These are phyloP conservation scores for Arthrobotrys sinensis DNA, from an alignment of 2,329 filamentous ascomycete species.

Conservation along the genomic window DNA sequence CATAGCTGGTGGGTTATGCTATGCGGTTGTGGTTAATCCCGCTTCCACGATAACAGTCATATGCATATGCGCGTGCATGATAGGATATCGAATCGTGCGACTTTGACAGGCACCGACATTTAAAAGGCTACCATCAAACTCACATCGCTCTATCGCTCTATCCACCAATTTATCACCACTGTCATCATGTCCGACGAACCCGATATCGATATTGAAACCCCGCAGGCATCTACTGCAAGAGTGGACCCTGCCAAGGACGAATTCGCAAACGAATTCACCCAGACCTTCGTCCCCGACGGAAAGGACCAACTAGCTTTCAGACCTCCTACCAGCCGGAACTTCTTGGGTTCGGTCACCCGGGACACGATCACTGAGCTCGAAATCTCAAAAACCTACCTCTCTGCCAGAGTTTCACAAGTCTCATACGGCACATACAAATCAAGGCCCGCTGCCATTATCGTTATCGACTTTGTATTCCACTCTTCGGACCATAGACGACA, in stretches of 20 bases:
- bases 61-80: not conserved
- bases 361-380: slow-evolving; percentile 44
- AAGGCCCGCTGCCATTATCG: slow-evolving; percentile 33
- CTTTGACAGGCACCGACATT: slow-evolving; percentile 1
- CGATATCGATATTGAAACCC: not conserved
- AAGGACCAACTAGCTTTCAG: slow-evolving; percentile 30
- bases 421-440: slow-evolving; percentile 41
- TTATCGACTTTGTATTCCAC: slow-evolving; percentile 50
- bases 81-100: not conserved
- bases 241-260: slow-evolving; percentile 22
- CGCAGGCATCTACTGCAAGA: not conserved
- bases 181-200: slow-evolving; percentile 8
- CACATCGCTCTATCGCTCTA: not conserved
- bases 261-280: slow-evolving; percentile 45
- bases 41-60: not conserved
- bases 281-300: slow-evolving; percentile 24
- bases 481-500: slow-evolving; percentile 40
- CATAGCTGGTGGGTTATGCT: too few relatives aligned
- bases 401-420: slow-evolving; percentile 37
- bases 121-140: not conserved
- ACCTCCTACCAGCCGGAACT: slow-evolving; percentile 28
- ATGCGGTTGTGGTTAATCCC: not conserved
- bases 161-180: too few relatives aligned
- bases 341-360: slow-evolving; percentile 18
- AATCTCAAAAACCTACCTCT: slow-evolving; percentile 57